Evolutionary conservation across 2,329 filamentous ascomycete species (phyloP), one percentile per base, ranked within the genome.

Genomic region (Fusarium sp.): DNA sequence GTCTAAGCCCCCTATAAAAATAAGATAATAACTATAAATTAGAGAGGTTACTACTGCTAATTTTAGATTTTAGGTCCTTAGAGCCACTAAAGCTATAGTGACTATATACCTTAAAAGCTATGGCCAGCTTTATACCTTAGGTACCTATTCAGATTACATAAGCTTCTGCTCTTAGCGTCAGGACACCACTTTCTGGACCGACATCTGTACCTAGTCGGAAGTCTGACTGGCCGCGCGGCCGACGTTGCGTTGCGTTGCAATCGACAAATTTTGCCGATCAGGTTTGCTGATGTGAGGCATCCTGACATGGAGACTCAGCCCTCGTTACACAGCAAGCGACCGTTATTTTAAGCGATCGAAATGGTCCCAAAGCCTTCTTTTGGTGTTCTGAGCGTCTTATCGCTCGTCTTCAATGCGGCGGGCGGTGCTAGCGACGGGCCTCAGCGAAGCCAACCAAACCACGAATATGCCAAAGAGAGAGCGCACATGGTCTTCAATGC

Each of bases 401-500:
- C 63, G 25, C 50, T 69, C 7, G 47, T 48, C 13, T 32, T 61
- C 7, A 40, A 53, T 8, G 52, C 41, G 4, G 42, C 31, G 10
- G 49, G 24, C 15, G 53, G 54, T n/a, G 34, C 45, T 11, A 53
- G 28, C 44, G 32, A 52, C 12, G 31, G 19, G 13, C 35, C 40
- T 15, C 49, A 50, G 4, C 49, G 66, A 22, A 75, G 79, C 34
- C 56, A 68, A 2, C 80, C 80, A 13, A 77, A 71, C 43, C 60
- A 73, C 40, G 75, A 76, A 1, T 73, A 72, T 49, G 79, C 81
- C 11, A 73, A 72, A 13, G 67, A 73, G 34, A 88, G 90, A 72
- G 86, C 85, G 7, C 83, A 85, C 64, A 82, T 85, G 59, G 85
- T 92, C 53, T 92, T 92, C 81, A 92, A 92, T 70, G 82, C 88